phyloP scores from a whole-genome alignment of 2,329 filamentous ascomycete species.

The Exophiala alcalophila region DNA sequence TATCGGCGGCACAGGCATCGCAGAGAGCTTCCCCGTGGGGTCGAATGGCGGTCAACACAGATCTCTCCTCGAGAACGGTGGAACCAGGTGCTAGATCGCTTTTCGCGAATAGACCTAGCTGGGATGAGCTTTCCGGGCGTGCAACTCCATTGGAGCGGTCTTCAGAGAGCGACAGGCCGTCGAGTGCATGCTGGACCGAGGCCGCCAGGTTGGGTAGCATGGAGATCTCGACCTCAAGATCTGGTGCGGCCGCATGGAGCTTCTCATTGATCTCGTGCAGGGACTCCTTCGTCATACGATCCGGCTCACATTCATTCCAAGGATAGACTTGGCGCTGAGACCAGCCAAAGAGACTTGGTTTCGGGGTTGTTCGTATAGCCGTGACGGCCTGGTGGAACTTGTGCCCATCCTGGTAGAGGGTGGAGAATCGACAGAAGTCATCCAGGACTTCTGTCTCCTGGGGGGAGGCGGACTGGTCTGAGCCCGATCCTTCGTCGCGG shows the following conservation, averaged over 20 bases:
- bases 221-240: slow-evolving; percentile 74
- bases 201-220: slow-evolving; percentile 68
- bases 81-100: slow-evolving; percentile 75
- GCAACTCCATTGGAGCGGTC: slow-evolving; percentile 4
- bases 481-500: slow-evolving; percentile 4
- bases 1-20: slow-evolving; percentile 80
- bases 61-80: slow-evolving; percentile 74
- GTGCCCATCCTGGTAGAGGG: slow-evolving; percentile 29
- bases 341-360: slow-evolving; percentile 32
- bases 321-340: slow-evolving; percentile 58
- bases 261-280: slow-evolving; percentile 69
- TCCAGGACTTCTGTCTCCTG: slow-evolving; percentile 38
- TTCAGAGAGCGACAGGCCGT: slow-evolving; percentile 1
- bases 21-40: slow-evolving; percentile 81
- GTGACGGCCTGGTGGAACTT: slow-evolving; percentile 5
- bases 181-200: slow-evolving; percentile 14
- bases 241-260: slow-evolving; percentile 64
- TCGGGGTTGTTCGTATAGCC: slow-evolving; percentile 5
- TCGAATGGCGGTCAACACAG: slow-evolving; percentile 84
- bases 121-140: slow-evolving; percentile 52
- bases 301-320: slow-evolving; percentile 61
- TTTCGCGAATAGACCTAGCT: slow-evolving; percentile 87
- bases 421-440: slow-evolving; percentile 43
- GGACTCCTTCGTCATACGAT: slow-evolving; percentile 53
- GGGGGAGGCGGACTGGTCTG: no score